A percentile compares a stretch with the other conserved stretches of the same genome.
These are phyloP conservation scores for Globisporangium barbulae DNA, from an alignment of 352 stramenopile species.

Conservation along the genomic window DNA sequence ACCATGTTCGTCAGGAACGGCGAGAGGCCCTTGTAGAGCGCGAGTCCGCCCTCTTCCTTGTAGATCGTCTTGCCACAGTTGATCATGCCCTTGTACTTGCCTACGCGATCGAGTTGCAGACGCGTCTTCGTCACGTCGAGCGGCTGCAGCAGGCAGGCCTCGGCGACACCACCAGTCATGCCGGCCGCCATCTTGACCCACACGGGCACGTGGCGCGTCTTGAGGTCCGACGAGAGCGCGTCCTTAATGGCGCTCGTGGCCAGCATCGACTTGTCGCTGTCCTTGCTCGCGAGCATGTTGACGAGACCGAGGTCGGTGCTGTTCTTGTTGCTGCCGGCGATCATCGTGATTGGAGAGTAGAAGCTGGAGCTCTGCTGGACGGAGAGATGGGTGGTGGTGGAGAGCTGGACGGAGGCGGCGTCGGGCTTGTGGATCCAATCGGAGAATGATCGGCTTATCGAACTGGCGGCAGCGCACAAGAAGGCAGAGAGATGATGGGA, in stretches of 20 bases:
- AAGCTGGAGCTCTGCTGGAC: slow-evolving; percentile 5
- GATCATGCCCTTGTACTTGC: slow-evolving; percentile 85
- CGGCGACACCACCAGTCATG: slow-evolving; percentile 83
- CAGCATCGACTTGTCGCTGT: slow-evolving; percentile 26
- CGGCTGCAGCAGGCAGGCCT: slow-evolving; percentile 80
- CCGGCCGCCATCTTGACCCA: slow-evolving; percentile 85
- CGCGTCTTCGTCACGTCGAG: slow-evolving; percentile 87
- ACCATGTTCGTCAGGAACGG: slow-evolving; percentile 89
- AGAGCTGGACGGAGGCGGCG: background rate
- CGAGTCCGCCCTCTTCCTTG: slow-evolving; percentile 60
- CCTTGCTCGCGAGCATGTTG: slow-evolving; percentile 13
- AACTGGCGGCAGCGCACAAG: too few species aligned
- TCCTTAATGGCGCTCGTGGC: slow-evolving; percentile 78
- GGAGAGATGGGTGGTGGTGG: background rate
- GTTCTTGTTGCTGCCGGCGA: slow-evolving; percentile 21
- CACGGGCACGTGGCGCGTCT: slow-evolving; percentile 62
- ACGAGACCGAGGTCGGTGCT: slow-evolving; percentile 11
- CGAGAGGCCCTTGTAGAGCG: slow-evolving; percentile 84
- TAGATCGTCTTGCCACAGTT: slow-evolving; percentile 82
- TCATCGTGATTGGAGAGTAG: slow-evolving; percentile 8
- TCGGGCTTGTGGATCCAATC: slow-evolving; percentile 27
- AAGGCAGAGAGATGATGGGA: background rate
- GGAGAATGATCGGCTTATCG: slow-evolving; percentile 32
- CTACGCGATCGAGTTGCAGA: slow-evolving; percentile 69
- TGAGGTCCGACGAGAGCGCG: slow-evolving; percentile 65